Evolutionary conservation across 495 filamentous ascomycete species (phyloP), one percentile per base, ranked within the genome.

Genomic region (Parmelia sp.): DNA sequence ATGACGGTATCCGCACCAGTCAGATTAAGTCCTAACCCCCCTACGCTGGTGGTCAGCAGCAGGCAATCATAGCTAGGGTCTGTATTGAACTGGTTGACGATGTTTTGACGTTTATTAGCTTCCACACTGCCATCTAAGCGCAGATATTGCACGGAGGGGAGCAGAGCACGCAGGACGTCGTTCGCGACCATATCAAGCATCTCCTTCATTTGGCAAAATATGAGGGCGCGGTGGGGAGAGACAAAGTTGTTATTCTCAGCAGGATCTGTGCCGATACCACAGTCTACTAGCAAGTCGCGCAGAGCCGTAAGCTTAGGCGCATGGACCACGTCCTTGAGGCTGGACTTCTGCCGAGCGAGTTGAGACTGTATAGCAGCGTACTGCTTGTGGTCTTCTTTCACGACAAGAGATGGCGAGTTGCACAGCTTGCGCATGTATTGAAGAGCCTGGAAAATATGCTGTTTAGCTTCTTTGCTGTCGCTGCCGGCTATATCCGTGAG

Each of bases 361-460:
- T 87, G 84, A 5, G 78, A 81, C 72, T 91, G 90, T 5, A 91
- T 90, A 40, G 90, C 89, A 21, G 89, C 86, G 74, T 95, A 97
- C 55, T 96, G 86, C 72, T 90, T 91, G 78, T 97, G 92, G 45
- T 84, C 89, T 49, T 92, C 91, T 69, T 96, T 97, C 76, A 98
- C 88, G 36, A 97, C 94, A 57, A 98, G 79, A 0, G 94, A 90
- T 5, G 94, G 94, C 12, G 95, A 97, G 74, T 98, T 98, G 78
- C 94, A 98, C 11, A 98, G 83, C 73, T 97, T 97, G 62, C 95
- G 91, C 94, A 98, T 98, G 77, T 98, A 98, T 70, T 98, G 95
- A 63, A 98, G 76, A 7, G 95, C 95, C 76, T 97, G 92, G 87
- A 98, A 98, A 72, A 98, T 98, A 71, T 98, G 94, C 74, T 95